Evolutionary conservation across 164 flowering plant species (phyloP).

Genomic region (Aristolochia fimbriata): DNA sequence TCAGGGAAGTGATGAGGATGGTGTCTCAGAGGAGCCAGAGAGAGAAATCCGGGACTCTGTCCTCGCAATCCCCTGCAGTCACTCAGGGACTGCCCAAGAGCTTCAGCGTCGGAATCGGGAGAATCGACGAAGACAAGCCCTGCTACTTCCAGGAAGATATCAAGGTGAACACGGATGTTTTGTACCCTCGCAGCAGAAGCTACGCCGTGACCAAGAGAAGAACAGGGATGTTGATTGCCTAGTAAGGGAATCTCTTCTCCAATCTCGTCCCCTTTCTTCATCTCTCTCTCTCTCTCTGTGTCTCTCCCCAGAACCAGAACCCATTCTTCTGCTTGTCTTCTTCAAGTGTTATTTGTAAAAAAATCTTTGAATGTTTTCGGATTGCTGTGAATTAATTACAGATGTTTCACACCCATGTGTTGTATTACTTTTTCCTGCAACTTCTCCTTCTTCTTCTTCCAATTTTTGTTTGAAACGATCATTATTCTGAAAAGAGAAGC

Average conservation of each 20-base stretch:
- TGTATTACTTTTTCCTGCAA: too few species aligned
- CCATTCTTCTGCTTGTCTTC: not conserved
- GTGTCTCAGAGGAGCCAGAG: conserved; percentile 25
- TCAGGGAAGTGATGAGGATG: conserved; percentile 30
- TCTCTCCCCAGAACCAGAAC: not conserved
- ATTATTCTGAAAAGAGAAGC: too few species aligned
- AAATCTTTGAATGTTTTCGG: too few species aligned
- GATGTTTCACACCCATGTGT: too few species aligned
- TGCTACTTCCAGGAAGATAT: conserved; percentile 30
- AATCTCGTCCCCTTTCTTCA: not conserved
- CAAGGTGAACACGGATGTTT: not conserved
- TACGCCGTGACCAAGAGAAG: conserved; percentile 3
- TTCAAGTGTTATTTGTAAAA: not conserved
- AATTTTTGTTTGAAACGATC: too few species aligned
- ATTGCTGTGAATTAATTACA: too few species aligned
- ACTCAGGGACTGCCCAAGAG: conserved; percentile 22
- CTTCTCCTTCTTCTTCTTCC: too few species aligned
- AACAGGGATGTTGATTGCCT: not conserved
- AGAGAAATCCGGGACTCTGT: conserved; percentile 5
- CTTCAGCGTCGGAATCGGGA: conserved; percentile 38
- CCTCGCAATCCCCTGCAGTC: not conserved
- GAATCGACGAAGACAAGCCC: conserved; percentile 60
- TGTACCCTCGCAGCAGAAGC: conserved; percentile 6
- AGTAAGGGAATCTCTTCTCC: not conserved
- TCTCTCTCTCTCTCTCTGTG: not conserved